A percentile compares a stretch with the other conserved stretches of the same genome.
phyloP scores from a whole-genome alignment of 2,329 filamentous ascomycete species.

The Grosmannia clavigera region DNA sequence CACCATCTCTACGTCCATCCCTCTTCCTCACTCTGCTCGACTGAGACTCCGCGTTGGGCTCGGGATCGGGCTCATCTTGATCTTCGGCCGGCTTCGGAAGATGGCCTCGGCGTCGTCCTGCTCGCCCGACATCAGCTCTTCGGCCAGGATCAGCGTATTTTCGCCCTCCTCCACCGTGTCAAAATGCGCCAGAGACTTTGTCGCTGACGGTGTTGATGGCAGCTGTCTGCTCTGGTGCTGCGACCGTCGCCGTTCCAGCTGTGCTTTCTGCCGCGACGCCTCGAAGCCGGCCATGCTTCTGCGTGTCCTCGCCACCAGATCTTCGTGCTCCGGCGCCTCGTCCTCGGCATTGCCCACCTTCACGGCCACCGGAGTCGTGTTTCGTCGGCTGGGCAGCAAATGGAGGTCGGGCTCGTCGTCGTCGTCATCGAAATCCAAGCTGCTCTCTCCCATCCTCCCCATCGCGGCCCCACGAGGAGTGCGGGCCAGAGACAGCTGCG shows the following conservation, averaged over 20 bases:
- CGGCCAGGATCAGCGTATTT: slow-evolving; percentile 39
- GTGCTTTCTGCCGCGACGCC: slow-evolving; percentile 46
- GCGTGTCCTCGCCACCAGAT: slow-evolving; percentile 44
- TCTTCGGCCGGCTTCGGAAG: slow-evolving; percentile 72
- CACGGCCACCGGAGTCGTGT: slow-evolving; percentile 16
- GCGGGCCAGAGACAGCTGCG: slow-evolving; percentile 66
- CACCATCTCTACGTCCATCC: background rate
- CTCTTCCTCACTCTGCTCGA: background rate
- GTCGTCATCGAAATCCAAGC: slow-evolving; percentile 5
- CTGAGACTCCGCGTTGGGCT: slow-evolving; percentile 24
- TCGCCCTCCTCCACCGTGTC: slow-evolving; percentile 31
- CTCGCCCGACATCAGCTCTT: slow-evolving; percentile 51
- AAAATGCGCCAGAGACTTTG: slow-evolving; percentile 27
- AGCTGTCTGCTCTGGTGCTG: slow-evolving; percentile 23
- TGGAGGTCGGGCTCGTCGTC: slow-evolving; percentile 8
- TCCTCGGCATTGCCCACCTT: background rate
- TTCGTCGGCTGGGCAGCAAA: slow-evolving; percentile 4
- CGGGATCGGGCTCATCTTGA: slow-evolving; percentile 60
- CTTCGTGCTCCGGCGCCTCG: slow-evolving; percentile 18
- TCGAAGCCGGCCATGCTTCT: slow-evolving; percentile 52
- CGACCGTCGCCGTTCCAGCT: slow-evolving; percentile 42
- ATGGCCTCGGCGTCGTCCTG: slow-evolving; percentile 70
- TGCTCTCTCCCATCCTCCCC: background rate
- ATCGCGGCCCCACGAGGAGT: slow-evolving; percentile 26
- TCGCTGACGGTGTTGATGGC: background rate